phyloP scores from a whole-genome alignment of 257 asterid genomes.

The Mitragyna speciosa region DNA sequence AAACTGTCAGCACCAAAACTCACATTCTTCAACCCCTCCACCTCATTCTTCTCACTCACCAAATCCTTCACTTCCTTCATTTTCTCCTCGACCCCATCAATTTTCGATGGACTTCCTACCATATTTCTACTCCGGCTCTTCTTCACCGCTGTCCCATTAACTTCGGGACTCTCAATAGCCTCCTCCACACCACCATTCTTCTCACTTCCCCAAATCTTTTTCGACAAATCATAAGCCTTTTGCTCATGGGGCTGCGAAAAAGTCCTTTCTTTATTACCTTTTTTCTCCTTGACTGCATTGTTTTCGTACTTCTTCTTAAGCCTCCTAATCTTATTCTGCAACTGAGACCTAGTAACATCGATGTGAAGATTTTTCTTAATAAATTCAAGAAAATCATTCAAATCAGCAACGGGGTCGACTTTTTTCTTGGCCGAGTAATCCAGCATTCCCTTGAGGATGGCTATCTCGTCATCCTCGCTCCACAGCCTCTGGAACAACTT shows the following conservation, averaged over 20 bases:
- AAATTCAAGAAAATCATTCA: slow-evolving; percentile 48
- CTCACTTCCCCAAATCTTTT: slow-evolving; percentile 48
- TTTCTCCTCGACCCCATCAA: slow-evolving; percentile 19
- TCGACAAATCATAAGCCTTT: slow-evolving; percentile 43
- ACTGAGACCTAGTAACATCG: slow-evolving; percentile 42
- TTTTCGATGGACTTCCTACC: background rate
- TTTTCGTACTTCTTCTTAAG: slow-evolving; percentile 47
- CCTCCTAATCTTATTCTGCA: slow-evolving; percentile 59
- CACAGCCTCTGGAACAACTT: slow-evolving; percentile 53
- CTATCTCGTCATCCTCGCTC: slow-evolving; percentile 69
- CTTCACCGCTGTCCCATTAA: slow-evolving; percentile 26
- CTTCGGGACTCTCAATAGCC: slow-evolving; percentile 29
- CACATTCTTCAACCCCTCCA: slow-evolving; percentile 2
- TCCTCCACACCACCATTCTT: slow-evolving; percentile 25
- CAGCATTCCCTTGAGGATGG: slow-evolving; percentile 46
- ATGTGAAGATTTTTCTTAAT: slow-evolving; percentile 46
- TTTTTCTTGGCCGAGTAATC: slow-evolving; percentile 41
- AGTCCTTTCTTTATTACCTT: slow-evolving; percentile 32
- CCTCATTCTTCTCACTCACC: slow-evolving; percentile 17
- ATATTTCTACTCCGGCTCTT: slow-evolving; percentile 26
- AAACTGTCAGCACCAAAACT: slow-evolving; percentile 3
- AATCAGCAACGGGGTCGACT: slow-evolving; percentile 39
- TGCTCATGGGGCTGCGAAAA: slow-evolving; percentile 51
- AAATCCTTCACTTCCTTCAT: slow-evolving; percentile 19
- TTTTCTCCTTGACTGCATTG: slow-evolving; percentile 40